phyloP scores from a whole-genome alignment of 305 asterid species.

The Fraxinus albicans region DNA sequence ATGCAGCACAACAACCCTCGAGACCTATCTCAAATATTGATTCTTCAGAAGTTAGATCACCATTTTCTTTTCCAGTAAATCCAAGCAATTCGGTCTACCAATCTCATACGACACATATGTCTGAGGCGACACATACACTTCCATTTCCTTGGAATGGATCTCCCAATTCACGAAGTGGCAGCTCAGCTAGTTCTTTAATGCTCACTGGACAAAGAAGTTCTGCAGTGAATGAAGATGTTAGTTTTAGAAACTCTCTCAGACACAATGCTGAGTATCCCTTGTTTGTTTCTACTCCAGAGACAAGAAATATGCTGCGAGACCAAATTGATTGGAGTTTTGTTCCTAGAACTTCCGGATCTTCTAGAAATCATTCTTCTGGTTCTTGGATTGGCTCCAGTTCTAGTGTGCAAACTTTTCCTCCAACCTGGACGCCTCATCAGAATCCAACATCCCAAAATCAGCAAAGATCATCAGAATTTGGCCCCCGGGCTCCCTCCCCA shows the following conservation, averaged over 20 bases:
- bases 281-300: conserved; percentile 47
- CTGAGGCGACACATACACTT: conserved; percentile 47
- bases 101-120: conserved; percentile 38
- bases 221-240: conserved; percentile 38
- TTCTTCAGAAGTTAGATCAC: conserved; percentile 39
- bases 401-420: conserved; percentile 37
- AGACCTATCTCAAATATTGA: conserved; percentile 33
- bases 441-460: conserved; percentile 39
- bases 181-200: conserved; percentile 42
- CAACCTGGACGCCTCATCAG: conserved; percentile 56
- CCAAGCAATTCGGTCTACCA: conserved; percentile 36
- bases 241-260: conserved; percentile 45
- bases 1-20: conserved; percentile 28
- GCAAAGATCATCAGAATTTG: conserved; percentile 44
- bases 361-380: conserved; percentile 46
- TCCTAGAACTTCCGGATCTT: conserved; percentile 50
- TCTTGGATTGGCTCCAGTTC: conserved; percentile 43
- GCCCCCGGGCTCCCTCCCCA: conserved; percentile 50
- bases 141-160: conserved; percentile 55
- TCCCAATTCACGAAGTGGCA: conserved; percentile 40
- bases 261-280: conserved; percentile 44
- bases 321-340: conserved; percentile 66
- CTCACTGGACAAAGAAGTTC: conserved; percentile 47
- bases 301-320: conserved; percentile 47
- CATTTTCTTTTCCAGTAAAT: conserved; percentile 34